Evolutionary conservation across 192 early-diverging fungal species (phyloP).

Genomic region (Podila epicladia): DNA sequence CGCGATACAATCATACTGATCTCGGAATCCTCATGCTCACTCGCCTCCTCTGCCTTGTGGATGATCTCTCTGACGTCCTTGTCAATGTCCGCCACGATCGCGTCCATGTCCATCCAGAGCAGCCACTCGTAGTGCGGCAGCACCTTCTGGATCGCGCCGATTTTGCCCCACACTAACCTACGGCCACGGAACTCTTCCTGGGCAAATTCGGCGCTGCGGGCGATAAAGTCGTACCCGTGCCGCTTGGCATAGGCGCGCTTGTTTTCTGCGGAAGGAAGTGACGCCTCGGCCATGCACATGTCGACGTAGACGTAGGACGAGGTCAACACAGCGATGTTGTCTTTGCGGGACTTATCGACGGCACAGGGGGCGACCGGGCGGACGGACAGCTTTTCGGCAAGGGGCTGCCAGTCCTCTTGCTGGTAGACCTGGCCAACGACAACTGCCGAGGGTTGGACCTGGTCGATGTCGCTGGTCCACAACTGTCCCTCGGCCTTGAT

Average conservation of each 20-base stretch:
- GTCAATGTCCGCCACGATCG: slow-evolving; percentile 59
- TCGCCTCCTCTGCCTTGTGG: slow-evolving; percentile 37
- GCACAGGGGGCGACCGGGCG: slow-evolving; percentile 34
- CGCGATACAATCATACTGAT: slow-evolving; percentile 60
- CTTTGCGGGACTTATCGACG: slow-evolving; percentile 12
- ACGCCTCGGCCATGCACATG: slow-evolving; percentile 64
- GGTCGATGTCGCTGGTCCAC: slow-evolving; percentile 61
- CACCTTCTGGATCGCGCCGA: slow-evolving; percentile 63
- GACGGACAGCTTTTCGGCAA: slow-evolving; percentile 42
- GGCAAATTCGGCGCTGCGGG: slow-evolving; percentile 62
- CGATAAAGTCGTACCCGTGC: slow-evolving; percentile 66
- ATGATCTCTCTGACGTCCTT: slow-evolving; percentile 54
- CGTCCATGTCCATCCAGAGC: slow-evolving; percentile 73
- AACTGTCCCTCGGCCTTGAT: slow-evolving; percentile 18
- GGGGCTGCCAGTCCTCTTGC: slow-evolving; percentile 54
- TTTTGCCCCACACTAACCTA: slow-evolving; percentile 68
- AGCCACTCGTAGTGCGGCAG: slow-evolving; percentile 69
- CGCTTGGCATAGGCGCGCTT: slow-evolving; percentile 61
- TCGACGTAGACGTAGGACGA: slow-evolving; percentile 65
- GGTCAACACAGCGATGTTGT: slow-evolving; percentile 58
- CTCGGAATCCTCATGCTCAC: slow-evolving; percentile 16
- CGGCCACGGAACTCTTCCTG: slow-evolving; percentile 59
- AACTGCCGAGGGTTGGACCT: slow-evolving; percentile 27
- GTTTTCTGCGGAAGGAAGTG: slow-evolving; percentile 56
- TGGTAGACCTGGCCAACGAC: slow-evolving; percentile 58